These are phyloP conservation scores for Tylopilus microsporus DNA, from an alignment of 1,284 basidiomycete species.

Conservation along the genomic window DNA sequence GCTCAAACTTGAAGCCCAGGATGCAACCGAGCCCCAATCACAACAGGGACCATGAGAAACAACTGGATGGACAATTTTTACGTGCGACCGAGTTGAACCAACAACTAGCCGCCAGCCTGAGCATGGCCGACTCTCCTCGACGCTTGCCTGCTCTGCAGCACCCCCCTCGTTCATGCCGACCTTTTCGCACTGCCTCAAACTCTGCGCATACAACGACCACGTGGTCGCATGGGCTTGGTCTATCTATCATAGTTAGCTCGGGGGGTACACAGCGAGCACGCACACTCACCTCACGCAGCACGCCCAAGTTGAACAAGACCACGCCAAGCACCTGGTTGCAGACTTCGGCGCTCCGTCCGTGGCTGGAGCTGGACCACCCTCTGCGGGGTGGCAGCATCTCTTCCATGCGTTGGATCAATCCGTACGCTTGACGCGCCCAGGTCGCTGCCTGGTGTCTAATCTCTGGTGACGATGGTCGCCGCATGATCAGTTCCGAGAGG, in stretches of 20 bases:
- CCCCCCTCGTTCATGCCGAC: conserved; percentile 50
- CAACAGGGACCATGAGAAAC: too few relatives aligned
- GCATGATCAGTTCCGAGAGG: conserved; percentile 56
- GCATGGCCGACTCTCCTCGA: conserved; percentile 36
- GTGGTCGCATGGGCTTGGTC: conserved; percentile 45
- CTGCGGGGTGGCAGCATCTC: conserved; percentile 20
- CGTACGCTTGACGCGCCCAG: conserved; percentile 56
- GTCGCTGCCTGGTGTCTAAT: conserved; percentile 52
- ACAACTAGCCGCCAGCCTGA: too few relatives aligned
- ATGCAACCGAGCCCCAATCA: too few relatives aligned
- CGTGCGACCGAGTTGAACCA: too few relatives aligned
- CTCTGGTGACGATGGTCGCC: conserved; percentile 42
- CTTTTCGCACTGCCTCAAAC: conserved; percentile 45
- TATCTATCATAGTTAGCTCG: conserved; percentile 37
- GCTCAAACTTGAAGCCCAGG: too few relatives aligned
- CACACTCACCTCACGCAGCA: conserved; percentile 40
- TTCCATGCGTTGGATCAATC: conserved; percentile 40
- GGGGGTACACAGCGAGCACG: too few relatives aligned
- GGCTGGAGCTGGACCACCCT: conserved; percentile 23
- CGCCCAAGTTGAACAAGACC: conserved; percentile 59
- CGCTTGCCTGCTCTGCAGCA: conserved; percentile 46
- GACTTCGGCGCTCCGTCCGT: conserved; percentile 18
- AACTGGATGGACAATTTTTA: too few relatives aligned
- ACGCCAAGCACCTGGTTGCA: conserved; percentile 60
- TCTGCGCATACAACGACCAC: conserved; percentile 41